Conservation (phyloP, 345 rosid genomes). For the Moricandia arvensis region DNA sequence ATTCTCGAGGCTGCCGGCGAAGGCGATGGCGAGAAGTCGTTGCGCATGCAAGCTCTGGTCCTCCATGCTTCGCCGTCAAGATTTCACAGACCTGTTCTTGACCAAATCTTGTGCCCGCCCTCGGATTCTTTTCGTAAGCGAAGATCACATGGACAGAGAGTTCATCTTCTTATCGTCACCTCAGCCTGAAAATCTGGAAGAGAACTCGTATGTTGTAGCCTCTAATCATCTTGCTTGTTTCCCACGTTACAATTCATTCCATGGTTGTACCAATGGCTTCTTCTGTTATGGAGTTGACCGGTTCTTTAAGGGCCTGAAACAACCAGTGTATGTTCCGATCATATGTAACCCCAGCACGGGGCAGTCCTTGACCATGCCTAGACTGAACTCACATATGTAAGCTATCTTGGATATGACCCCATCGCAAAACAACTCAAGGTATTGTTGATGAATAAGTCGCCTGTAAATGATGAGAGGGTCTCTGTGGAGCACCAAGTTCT, state of each 20-base stretch:
- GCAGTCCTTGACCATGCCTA: background rate
- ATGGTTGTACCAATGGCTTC: background rate
- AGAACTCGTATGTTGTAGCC: background rate
- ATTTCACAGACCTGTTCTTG: no score
- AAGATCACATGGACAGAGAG: background rate
- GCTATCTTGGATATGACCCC: background rate
- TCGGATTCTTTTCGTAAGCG: background rate
- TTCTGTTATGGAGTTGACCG: background rate
- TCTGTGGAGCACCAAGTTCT: background rate
- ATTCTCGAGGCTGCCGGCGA: no score
- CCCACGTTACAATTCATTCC: background rate
- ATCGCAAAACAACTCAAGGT: background rate
- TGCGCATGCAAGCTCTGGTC: no score
- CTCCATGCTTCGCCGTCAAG: no score
- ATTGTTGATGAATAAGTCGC: background rate
- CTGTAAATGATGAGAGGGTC: background rate
- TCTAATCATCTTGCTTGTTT: background rate
- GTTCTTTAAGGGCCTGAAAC: background rate
- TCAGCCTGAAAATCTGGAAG: background rate
- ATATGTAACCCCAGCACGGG: background rate
- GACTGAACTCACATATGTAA: background rate
- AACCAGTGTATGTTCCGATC: background rate
- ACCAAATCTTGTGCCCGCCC: no score
- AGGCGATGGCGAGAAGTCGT: no score
- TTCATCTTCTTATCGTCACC: background rate